Percentiles rank a stretch among this genome's conserved stretches.
phyloP scores from a whole-genome alignment of 75 land plant species.

The Isoetes taiwanensis region DNA sequence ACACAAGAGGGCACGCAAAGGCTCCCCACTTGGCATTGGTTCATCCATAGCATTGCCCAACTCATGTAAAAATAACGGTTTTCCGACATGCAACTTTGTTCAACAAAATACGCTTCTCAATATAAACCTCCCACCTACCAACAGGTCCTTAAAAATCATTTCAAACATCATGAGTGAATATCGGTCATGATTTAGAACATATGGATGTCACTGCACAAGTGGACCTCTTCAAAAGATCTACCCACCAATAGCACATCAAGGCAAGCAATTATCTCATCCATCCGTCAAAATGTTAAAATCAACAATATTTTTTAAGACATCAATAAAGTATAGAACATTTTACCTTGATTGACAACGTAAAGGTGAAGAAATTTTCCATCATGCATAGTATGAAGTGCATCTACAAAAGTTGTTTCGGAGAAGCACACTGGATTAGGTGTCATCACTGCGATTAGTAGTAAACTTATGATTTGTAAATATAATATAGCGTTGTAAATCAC shows the following conservation, averaged over 20 bases:
- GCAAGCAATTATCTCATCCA: background rate
- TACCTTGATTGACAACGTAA: constrained; percentile 77
- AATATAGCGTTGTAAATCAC: no score
- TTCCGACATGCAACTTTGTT: no score
- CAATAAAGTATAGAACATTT: background rate
- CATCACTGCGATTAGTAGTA: constrained; percentile 65
- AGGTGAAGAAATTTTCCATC: constrained; percentile 89
- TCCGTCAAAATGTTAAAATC: background rate
- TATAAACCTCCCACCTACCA: no score
- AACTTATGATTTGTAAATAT: no score
- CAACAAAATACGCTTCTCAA: no score
- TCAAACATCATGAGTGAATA: background rate
- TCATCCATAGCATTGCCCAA: no score
- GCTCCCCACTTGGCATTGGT: no score
- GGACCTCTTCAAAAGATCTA: background rate
- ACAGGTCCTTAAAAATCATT: no score
- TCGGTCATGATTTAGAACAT: no score
- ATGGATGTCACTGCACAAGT: no score
- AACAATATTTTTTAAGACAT: background rate
- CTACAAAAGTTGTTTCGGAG: constrained; percentile 70
- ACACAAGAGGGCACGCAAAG: no score
- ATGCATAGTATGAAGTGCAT: constrained; percentile 87
- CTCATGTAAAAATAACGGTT: no score
- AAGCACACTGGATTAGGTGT: constrained; percentile 87
- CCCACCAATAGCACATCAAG: background rate